A percentile compares a stretch with the other conserved stretches of the same genome.
Evolutionary conservation across 176 grass and related monocot genomes (phyloP).

Genomic region (Aechmea fasciata): DNA sequence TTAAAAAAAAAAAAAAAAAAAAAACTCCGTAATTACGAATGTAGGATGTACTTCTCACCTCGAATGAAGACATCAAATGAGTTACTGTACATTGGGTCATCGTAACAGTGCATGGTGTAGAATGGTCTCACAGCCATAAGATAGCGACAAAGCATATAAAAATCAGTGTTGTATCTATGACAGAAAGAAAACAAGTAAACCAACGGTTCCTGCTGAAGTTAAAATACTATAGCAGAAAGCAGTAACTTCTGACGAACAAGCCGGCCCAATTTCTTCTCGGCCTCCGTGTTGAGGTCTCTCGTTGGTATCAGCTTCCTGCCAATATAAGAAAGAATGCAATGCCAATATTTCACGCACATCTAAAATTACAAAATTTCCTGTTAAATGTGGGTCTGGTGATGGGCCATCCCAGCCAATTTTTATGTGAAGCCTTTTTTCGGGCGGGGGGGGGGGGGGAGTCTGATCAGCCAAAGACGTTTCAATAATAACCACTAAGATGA

Average conservation of each 20-base stretch:
- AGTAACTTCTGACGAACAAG: slow-evolving; percentile 76
- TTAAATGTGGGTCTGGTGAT: too few species aligned
- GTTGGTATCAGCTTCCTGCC: slow-evolving; percentile 71
- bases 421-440: too few species aligned
- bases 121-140: slow-evolving; percentile 84
- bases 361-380: too few species aligned
- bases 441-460: too few species aligned
- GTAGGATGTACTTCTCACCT: slow-evolving; percentile 34
- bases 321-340: slow-evolving; percentile 9
- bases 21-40: neutral
- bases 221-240: neutral
- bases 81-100: slow-evolving; percentile 67
- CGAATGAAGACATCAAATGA: slow-evolving; percentile 97
- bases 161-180: slow-evolving; percentile 66
- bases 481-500: too few species aligned
- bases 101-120: slow-evolving; percentile 94
- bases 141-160: slow-evolving; percentile 84
- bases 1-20: too few species aligned
- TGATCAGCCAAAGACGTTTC: too few species aligned
- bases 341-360: neutral
- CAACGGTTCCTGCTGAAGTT: neutral
- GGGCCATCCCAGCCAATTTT: too few species aligned
- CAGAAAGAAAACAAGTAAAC: slow-evolving; percentile 9
- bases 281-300: slow-evolving; percentile 82
- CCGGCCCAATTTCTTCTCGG: slow-evolving; percentile 82